A percentile compares a stretch with the other conserved stretches of the same genome.
Conservation (phyloP, 176 grass and related monocot species). For the Neostapfia colusana region DNA sequence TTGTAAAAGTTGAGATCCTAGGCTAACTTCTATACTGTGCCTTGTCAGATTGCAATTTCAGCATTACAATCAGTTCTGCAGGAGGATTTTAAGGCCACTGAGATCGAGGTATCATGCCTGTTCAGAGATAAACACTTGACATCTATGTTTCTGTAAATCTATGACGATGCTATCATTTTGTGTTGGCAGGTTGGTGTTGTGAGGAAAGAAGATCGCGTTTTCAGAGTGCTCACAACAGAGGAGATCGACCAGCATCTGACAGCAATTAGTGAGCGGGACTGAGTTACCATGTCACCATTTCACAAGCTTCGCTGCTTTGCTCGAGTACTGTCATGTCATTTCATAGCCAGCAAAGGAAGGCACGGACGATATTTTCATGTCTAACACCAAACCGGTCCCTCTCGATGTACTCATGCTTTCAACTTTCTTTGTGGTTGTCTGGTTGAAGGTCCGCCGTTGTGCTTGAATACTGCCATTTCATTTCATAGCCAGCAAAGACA, state of each 20-base stretch:
- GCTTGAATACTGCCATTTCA: no score
- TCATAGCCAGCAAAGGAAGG: constrained; percentile 33
- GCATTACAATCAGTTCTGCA: constrained; percentile 90
- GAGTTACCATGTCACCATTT: constrained; percentile 3
- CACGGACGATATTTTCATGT: constrained; percentile 31
- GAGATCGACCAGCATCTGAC: constrained; percentile 96
- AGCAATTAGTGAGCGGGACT: constrained; percentile 90
- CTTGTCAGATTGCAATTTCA: constrained; percentile 77
- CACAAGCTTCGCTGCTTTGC: constrained; percentile 10
- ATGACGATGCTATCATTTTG: not conserved
- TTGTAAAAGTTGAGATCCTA: no score
- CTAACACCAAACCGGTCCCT: constrained; percentile 25
- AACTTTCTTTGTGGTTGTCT: not conserved
- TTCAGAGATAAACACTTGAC: not conserved
- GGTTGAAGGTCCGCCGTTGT: no score
- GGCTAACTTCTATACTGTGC: constrained; percentile 20
- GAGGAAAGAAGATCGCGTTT: constrained; percentile 63
- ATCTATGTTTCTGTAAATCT: not conserved
- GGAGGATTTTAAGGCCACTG: constrained; percentile 94
- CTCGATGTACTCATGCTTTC: constrained; percentile 27
- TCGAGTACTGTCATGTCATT: constrained; percentile 36
- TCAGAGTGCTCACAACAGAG: constrained; percentile 72
- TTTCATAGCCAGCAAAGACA: no score
- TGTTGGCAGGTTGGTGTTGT: constrained; percentile 73
- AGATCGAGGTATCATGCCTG: constrained; percentile 65